A percentile compares a stretch with the other conserved stretches of the same genome.
Conservation (phyloP, 495 filamentous ascomycete genomes). For the Hyaloscypha bicolor region DNA sequence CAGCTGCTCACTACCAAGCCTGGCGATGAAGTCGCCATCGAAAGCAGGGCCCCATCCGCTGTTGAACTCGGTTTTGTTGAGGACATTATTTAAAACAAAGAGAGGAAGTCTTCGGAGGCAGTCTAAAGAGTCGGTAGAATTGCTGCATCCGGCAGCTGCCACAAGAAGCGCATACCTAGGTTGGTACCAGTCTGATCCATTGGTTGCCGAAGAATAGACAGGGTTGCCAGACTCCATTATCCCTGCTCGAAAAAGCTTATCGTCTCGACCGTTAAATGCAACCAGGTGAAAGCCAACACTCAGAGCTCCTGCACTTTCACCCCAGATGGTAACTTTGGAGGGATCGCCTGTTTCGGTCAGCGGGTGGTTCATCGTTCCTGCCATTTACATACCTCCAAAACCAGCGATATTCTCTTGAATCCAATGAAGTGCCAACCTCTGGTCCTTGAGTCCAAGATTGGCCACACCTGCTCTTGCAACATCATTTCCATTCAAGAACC, state of each 20-base stretch:
- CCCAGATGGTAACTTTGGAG: slow-evolving; percentile 65
- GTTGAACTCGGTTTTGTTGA: slow-evolving; percentile 46
- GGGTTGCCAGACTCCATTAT: slow-evolving; percentile 29
- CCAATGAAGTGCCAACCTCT: slow-evolving; percentile 72
- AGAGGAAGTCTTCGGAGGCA: slow-evolving; percentile 53
- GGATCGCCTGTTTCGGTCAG: slow-evolving; percentile 62
- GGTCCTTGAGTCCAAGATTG: slow-evolving; percentile 69
- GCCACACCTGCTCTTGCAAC: slow-evolving; percentile 50
- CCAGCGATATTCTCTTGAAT: slow-evolving; percentile 66
- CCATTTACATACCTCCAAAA: slow-evolving; percentile 66
- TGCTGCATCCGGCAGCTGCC: slow-evolving; percentile 15
- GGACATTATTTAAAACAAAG: slow-evolving; percentile 37
- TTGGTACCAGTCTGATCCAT: neutral
- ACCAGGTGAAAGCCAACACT: slow-evolving; percentile 54
- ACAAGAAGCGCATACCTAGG: neutral
- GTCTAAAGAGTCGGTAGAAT: slow-evolving; percentile 16
- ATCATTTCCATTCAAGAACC: slow-evolving; percentile 56
- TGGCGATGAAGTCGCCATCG: slow-evolving; percentile 59
- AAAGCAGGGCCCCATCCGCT: slow-evolving; percentile 58
- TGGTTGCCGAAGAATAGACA: slow-evolving; percentile 15
- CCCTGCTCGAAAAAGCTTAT: slow-evolving; percentile 30
- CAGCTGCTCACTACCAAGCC: slow-evolving; percentile 54
- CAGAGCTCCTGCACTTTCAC: slow-evolving; percentile 70
- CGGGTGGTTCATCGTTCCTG: slow-evolving; percentile 52
- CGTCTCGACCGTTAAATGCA: slow-evolving; percentile 47